These are phyloP conservation scores for Sporisorium sorghi DNA, from an alignment of 1,284 basidiomycete genomes.

Conservation along the genomic window DNA sequence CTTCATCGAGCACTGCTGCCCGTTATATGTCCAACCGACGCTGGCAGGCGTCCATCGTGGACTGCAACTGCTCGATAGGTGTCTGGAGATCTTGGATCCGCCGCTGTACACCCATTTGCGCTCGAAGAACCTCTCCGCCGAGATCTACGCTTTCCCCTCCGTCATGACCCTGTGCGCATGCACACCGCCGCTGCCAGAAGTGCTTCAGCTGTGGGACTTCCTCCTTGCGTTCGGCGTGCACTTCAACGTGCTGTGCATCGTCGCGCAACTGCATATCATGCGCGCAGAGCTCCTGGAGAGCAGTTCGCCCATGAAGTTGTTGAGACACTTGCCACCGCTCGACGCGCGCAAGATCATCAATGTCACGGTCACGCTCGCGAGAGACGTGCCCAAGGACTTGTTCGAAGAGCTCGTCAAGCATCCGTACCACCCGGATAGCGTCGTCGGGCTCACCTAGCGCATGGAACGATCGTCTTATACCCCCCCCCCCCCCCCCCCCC, in stretches of 20 bases:
- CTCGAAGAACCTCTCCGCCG: slow-evolving; percentile 93
- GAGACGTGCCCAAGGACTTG: slow-evolving; percentile 81
- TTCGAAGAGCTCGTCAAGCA: slow-evolving; percentile 58
- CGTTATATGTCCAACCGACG: slow-evolving; percentile 93
- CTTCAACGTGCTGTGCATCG: slow-evolving; percentile 93
- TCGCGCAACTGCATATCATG: slow-evolving; percentile 90
- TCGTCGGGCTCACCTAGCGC: slow-evolving; percentile 18
- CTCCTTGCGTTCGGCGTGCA: slow-evolving; percentile 95
- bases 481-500: no score
- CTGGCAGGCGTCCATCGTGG: slow-evolving; percentile 93
- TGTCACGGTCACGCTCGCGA: slow-evolving; percentile 89
- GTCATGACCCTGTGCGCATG: slow-evolving; percentile 94
- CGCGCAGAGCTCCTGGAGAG: slow-evolving; percentile 86
- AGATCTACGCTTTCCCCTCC: slow-evolving; percentile 96
- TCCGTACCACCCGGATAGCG: slow-evolving; percentile 47
- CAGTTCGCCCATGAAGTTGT: slow-evolving; percentile 89
- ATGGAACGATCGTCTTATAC: no score
- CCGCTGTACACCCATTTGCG: slow-evolving; percentile 84
- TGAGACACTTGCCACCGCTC: slow-evolving; percentile 92
- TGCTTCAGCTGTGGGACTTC: slow-evolving; percentile 95
- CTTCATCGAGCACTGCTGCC: slow-evolving; percentile 93
- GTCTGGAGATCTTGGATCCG: slow-evolving; percentile 87
- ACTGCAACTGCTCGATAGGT: slow-evolving; percentile 89
- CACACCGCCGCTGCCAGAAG: slow-evolving; percentile 93
- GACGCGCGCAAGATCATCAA: slow-evolving; percentile 88